Evolutionary conservation across 2,329 filamentous ascomycete species (phyloP), one percentile per base, ranked within the genome.

Genomic region (Scedosporium boydii): DNA sequence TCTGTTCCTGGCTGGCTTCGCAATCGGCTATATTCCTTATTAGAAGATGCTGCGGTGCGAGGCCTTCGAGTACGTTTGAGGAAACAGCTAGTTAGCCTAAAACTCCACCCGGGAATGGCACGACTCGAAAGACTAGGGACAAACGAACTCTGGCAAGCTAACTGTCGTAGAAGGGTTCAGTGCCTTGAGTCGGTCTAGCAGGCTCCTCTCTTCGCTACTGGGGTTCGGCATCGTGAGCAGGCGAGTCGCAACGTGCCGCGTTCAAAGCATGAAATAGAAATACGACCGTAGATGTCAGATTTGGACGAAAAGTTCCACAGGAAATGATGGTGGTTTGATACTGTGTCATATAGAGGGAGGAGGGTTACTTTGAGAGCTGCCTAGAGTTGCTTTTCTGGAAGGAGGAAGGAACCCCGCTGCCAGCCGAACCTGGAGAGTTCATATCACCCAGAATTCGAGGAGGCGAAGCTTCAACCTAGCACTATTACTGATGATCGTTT

Each of bases 171-270:
- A 66, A 65, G 72, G 68, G 69, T 78, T 77, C 44, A 86, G 72
- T 9, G 82, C 82, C 60, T 82, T 82, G 34, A 86, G 74, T 34
- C 83, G 78, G 63, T 82, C 78, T 23, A 85, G 72, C 26, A 86
- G 23, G 26, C 38, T 58, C 41, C 27, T 58, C 18, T 62, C 51
- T 21, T 51, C 21, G n/a, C 46, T 38, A 6, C 10, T 14, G 18
- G 21, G 26, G 14, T 16, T 48, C 44, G 44, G 44, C 44, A 48
- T 48, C 44, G 3, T 21, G 44, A 48, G n/a, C 18, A n/a, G 16
- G 10, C 18, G 44, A 21, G 44, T 48, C 9, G 18, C 18, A 48
- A 18, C 16, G 44, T 48, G 18, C 44, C n/a, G 16, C 18, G n/a
- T 48, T 29, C 9, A 21, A 56, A 27, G 34, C 34, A 38, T 12